Evolutionary conservation across 169 alveolate genomes (phyloP), one percentile per base, ranked within the genome.

Genomic region (Plasmodium falciparum): DNA sequence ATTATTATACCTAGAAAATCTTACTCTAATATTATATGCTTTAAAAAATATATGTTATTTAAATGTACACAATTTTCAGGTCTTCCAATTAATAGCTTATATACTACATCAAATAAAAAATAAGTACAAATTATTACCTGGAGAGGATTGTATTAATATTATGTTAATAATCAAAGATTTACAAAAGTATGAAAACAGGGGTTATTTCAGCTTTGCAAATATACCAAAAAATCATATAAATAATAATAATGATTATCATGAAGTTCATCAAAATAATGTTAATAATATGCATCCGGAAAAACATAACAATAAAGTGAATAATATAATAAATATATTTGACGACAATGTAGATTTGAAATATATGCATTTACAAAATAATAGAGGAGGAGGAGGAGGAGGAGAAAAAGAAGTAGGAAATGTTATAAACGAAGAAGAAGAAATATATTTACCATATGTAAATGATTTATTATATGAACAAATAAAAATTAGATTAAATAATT

Each of bases 401-500:
- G 0, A 39, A 5, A 39, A 39, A 39, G 47, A 39, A 5, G 9
- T 39, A 39, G 47, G 2, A 5, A 7, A 39, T 1, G 9, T 39
- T 2, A 59, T 26, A 7, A 29, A 15, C 13, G 73, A 76, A 4
- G 63, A 54, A 29, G 91, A 83, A 56, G 91, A 83, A 83, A 62
- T 83, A 8, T 83, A 83, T 62, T 73, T 83, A 4, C 91, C 91
- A 22, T 49, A 83, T 26, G 56, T 83, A 17, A 67, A 26, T 20
- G 91, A 83, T 24, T 62, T 83, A 47, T 72, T 83, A 24, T 83
- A 83, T 45, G 91, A 83, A 83, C 91, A 83, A 58, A 83, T 83
- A 69, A 83, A 83, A 69, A 22, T 83, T 2, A 61, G 91, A 11
- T 33, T 83, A 61, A 72, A 83, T 26, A 83, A 83, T 50, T 11